phyloP scores from a whole-genome alignment of 768 basidiomycete genomes.

The Leucosporidium creatinivorum region DNA sequence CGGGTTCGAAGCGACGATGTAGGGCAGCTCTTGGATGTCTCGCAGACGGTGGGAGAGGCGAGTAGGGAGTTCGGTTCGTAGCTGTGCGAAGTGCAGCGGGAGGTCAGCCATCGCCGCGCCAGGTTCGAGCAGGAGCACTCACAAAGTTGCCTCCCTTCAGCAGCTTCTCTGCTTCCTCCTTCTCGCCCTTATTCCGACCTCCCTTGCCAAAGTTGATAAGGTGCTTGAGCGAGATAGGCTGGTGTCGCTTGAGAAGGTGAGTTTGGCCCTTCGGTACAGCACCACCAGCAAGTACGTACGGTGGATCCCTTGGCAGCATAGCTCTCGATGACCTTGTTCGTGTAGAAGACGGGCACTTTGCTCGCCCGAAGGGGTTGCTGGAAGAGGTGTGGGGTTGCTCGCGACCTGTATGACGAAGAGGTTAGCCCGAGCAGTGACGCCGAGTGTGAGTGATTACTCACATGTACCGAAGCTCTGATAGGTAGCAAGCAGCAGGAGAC shows the following conservation, averaged over 20 bases:
- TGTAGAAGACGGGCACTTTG: constrained; percentile 23
- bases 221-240: constrained; percentile 34
- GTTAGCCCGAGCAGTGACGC: no score
- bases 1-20: constrained; percentile 77
- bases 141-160: constrained; percentile 36
- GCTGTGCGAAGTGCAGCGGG: constrained; percentile 38
- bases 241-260: background rate
- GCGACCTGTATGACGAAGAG: background rate
- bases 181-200: constrained; percentile 26
- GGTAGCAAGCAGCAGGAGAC: background rate
- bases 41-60: constrained; percentile 79
- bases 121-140: constrained; percentile 2
- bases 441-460: no score
- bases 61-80: constrained; percentile 78
- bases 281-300: background rate
- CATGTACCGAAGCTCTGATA: no score
- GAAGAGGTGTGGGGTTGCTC: no score
- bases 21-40: constrained; percentile 78
- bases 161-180: constrained; percentile 33
- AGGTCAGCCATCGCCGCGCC: background rate
- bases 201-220: constrained; percentile 35
- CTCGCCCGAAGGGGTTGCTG: no score
- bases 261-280: no score
- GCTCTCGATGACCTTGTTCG: constrained; percentile 22
- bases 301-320: constrained; percentile 6